Evolutionary conservation across 768 basidiomycete genomes (phyloP).

Genomic region (Naematelia encephala): DNA sequence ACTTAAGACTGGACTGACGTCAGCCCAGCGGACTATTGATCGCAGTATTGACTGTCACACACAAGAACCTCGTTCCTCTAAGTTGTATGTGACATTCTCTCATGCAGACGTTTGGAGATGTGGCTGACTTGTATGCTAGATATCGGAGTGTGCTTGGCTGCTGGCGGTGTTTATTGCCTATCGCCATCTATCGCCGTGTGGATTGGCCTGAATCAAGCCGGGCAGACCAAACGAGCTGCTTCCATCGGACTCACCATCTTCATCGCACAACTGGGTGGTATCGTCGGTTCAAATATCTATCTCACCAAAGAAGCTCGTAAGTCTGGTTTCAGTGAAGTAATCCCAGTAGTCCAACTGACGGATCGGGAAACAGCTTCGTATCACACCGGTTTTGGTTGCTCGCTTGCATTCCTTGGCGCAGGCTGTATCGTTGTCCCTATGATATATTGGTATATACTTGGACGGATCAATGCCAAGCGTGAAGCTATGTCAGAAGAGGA

Average conservation of each 20-base stretch:
- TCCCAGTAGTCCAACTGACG: not conserved
- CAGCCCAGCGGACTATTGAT: not conserved
- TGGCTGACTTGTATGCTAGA: constrained; percentile 9
- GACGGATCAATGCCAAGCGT: constrained; percentile 29
- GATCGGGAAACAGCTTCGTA: constrained; percentile 20
- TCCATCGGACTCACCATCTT: constrained; percentile 24
- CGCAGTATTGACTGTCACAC: not conserved
- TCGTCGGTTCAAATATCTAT: constrained; percentile 34
- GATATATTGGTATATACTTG: constrained; percentile 24
- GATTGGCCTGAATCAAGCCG: constrained; percentile 30
- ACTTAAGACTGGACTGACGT: not conserved
- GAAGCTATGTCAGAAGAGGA: constrained; percentile 32
- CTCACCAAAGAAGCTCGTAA: constrained; percentile 36
- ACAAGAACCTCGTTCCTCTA: not conserved
- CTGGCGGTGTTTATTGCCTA: constrained; percentile 30
- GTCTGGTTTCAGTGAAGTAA: not conserved
- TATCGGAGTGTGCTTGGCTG: constrained; percentile 33
- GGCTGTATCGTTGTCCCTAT: constrained; percentile 29
- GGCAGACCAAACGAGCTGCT: constrained; percentile 29
- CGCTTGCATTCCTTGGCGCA: constrained; percentile 25
- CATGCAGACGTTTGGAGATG: not conserved
- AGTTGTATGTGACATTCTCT: not conserved
- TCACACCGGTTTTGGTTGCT: constrained; percentile 37
- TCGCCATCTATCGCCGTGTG: constrained; percentile 35
- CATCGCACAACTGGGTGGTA: constrained; percentile 22